Evolutionary conservation across 1,139 yeast species (phyloP).

Genomic region (Lodderomyces margitis): DNA sequence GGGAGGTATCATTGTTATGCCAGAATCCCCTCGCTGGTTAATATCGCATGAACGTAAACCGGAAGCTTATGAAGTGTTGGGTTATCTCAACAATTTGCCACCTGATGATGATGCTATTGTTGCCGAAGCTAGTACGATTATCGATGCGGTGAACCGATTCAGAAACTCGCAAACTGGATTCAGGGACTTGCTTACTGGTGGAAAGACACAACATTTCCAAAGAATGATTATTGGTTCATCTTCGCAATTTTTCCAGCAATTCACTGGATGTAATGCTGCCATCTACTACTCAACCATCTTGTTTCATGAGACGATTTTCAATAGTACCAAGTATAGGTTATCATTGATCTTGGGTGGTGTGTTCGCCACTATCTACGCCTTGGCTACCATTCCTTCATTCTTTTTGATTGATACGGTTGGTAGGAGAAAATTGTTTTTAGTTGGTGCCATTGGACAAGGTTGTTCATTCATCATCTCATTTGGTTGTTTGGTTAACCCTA

Average conservation of each 20-base stretch:
- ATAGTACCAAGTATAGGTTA: slow-evolving; percentile 46
- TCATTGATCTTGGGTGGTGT: slow-evolving; percentile 64
- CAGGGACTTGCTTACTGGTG: slow-evolving; percentile 56
- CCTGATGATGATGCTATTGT: slow-evolving; percentile 46
- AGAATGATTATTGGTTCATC: slow-evolving; percentile 64
- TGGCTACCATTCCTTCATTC: slow-evolving; percentile 62
- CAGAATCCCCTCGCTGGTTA: slow-evolving; percentile 79
- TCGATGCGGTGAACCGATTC: slow-evolving; percentile 43
- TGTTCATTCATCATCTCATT: slow-evolving; percentile 39
- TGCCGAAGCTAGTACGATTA: slow-evolving; percentile 40
- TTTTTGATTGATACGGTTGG: slow-evolving; percentile 63
- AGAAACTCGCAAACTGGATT: slow-evolving; percentile 38
- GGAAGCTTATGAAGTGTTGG: slow-evolving; percentile 47
- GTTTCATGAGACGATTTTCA: slow-evolving; percentile 50
- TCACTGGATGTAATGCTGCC: slow-evolving; percentile 67
- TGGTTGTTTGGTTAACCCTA: slow-evolving; percentile 39
- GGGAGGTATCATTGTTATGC: slow-evolving; percentile 40
- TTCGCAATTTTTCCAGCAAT: slow-evolving; percentile 54
- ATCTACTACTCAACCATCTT: slow-evolving; percentile 66
- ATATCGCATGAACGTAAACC: slow-evolving; percentile 50
- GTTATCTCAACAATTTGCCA: slow-evolving; percentile 35
- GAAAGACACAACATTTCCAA: slow-evolving; percentile 54
- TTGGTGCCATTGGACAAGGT: slow-evolving; percentile 51
- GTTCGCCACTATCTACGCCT: slow-evolving; percentile 58
- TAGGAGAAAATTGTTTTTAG: slow-evolving; percentile 59